phyloP scores from a whole-genome alignment of 768 basidiomycete genomes.

The Mycena amicta region DNA sequence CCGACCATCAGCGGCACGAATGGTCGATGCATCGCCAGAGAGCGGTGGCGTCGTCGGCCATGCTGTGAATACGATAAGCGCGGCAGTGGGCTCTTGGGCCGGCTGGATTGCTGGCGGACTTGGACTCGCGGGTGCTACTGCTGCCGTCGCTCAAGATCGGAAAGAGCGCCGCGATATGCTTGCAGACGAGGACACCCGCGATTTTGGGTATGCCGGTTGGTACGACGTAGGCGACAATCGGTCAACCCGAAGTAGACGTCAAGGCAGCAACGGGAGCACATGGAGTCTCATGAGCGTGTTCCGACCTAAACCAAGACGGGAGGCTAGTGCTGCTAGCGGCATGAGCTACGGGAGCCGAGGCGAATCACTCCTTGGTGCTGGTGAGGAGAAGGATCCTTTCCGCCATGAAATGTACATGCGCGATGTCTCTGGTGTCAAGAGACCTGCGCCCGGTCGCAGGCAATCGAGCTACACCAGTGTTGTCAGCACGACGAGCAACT shows the following conservation, averaged over 20 bases:
- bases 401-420: slow-evolving; percentile 19
- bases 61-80: slow-evolving; percentile 23
- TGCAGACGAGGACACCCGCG: slow-evolving; percentile 70
- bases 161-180: slow-evolving; percentile 67
- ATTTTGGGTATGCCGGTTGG: slow-evolving; percentile 38
- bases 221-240: slow-evolving; percentile 31
- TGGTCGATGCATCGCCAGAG: slow-evolving; percentile 19
- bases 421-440: slow-evolving; percentile 20
- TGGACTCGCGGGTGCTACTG: slow-evolving; percentile 28
- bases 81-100: slow-evolving; percentile 14
- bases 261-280: slow-evolving; percentile 47
- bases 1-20: slow-evolving; percentile 34
- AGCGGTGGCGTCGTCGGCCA: slow-evolving; percentile 22
- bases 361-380: slow-evolving; percentile 17
- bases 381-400: slow-evolving; percentile 23
- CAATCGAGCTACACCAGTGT: slow-evolving; percentile 42
- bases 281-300: slow-evolving; percentile 58
- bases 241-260: slow-evolving; percentile 37
- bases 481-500: slow-evolving; percentile 35
- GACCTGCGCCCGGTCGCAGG: slow-evolving; percentile 29
- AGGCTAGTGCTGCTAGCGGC: slow-evolving; percentile 21
- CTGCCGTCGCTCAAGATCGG: slow-evolving; percentile 33
- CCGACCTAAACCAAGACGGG: slow-evolving; percentile 27
- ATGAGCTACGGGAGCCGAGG: slow-evolving; percentile 25
- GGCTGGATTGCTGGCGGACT: slow-evolving; percentile 18